Conservation (phyloP, 2,329 filamentous ascomycete species). For the Zymoseptoria crescenta region DNA sequence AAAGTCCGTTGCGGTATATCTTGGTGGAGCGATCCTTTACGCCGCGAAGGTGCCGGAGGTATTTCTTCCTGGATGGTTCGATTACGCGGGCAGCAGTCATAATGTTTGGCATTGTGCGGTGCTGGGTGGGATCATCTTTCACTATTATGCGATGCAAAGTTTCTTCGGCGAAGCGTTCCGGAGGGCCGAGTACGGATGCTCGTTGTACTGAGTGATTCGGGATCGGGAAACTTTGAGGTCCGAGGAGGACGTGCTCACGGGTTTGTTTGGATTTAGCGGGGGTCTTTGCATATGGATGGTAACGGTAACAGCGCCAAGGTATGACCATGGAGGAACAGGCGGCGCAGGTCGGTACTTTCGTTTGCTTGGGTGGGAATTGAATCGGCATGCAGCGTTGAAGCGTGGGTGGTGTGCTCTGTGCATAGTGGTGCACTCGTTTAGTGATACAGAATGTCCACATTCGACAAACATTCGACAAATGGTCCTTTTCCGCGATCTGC, state of each 20-base stretch:
- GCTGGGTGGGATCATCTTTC: slow-evolving; percentile 90
- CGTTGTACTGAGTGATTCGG: slow-evolving; percentile 18
- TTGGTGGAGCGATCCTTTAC: slow-evolving; percentile 77
- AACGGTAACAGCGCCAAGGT: background rate
- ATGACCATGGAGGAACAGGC: background rate
- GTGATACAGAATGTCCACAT: background rate
- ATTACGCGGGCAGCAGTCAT: slow-evolving; percentile 91
- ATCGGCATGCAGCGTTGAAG: background rate
- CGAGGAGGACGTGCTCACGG: background rate
- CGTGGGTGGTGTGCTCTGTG: background rate
- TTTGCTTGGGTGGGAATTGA: background rate
- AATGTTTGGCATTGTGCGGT: slow-evolving; percentile 98
- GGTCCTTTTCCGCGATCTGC: no score
- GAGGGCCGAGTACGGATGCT: slow-evolving; percentile 25
- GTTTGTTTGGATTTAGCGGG: background rate
- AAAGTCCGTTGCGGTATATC: slow-evolving; percentile 81
- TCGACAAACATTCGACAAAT: background rate
- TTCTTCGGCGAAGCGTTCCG: slow-evolving; percentile 62
- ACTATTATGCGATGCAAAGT: slow-evolving; percentile 91
- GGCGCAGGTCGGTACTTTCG: background rate
- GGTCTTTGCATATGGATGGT: background rate
- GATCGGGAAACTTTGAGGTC: background rate
- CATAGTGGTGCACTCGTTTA: background rate
- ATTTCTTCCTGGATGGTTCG: slow-evolving; percentile 87
- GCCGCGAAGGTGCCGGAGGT: slow-evolving; percentile 87